A percentile compares a stretch with the other conserved stretches of the same genome.
Conservation (phyloP, 805 yeast species). For the Kregervanrija fluxuum region DNA sequence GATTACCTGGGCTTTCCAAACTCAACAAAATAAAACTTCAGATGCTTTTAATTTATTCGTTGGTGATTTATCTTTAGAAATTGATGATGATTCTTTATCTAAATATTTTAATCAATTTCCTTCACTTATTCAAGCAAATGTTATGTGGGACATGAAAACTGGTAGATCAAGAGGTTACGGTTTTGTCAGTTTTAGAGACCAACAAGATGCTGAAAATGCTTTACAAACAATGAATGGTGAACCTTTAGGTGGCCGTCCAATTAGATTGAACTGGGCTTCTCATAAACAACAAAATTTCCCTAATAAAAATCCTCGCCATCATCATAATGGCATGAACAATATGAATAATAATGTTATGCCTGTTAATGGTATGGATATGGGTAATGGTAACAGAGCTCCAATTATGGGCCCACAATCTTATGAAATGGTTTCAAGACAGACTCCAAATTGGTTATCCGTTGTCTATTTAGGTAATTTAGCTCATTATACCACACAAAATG, state of each 20-base stretch:
- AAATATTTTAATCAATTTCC: slow-evolving; percentile 49
- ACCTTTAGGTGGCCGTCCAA: slow-evolving; percentile 63
- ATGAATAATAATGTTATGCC: slow-evolving; percentile 2
- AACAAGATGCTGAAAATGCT: slow-evolving; percentile 68
- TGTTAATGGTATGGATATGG: slow-evolving; percentile 1
- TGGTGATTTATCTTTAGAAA: slow-evolving; percentile 79
- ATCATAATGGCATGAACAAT: slow-evolving; percentile 3
- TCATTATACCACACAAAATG: slow-evolving; percentile 65
- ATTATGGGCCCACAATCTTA: slow-evolving; percentile 33
- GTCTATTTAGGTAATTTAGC: slow-evolving; percentile 84
- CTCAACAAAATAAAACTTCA: slow-evolving; percentile 54
- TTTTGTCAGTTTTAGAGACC: slow-evolving; percentile 67
- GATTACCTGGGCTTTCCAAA: slow-evolving; percentile 80
- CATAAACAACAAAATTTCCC: slow-evolving; percentile 41
- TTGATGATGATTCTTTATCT: slow-evolving; percentile 66
- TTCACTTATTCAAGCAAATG: slow-evolving; percentile 74
- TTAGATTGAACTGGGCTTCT: slow-evolving; percentile 86
- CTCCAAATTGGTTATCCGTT: slow-evolving; percentile 80
- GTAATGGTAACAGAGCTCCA: slow-evolving; percentile 5
- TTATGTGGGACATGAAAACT: slow-evolving; percentile 96
- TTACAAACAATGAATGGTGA: slow-evolving; percentile 68
- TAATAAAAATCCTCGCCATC: slow-evolving; percentile 12
- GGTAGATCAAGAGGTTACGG: slow-evolving; percentile 91
- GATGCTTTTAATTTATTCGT: slow-evolving; percentile 68
- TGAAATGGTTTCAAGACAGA: slow-evolving; percentile 65